phyloP scores from a whole-genome alignment of 129 eudicot genomes.

The Escallonia herrerae region DNA sequence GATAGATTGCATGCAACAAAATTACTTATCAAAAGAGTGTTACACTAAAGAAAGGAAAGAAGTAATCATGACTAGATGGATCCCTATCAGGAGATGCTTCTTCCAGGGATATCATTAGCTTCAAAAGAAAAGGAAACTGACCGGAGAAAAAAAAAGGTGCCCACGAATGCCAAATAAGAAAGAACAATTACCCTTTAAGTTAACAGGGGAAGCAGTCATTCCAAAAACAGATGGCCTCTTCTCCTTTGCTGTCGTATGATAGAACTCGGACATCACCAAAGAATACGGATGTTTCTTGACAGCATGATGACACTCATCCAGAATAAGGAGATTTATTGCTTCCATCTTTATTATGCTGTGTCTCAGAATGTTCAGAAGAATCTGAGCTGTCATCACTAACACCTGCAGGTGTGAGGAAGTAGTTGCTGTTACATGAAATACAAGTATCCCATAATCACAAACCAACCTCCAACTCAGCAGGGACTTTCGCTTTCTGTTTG shows the following conservation, averaged over 20 bases:
- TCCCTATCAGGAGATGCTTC: no score
- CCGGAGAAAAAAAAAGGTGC: background rate
- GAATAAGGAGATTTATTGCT: constrained; percentile 68
- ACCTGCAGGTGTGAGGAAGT: constrained; percentile 48
- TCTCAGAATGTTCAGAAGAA: constrained; percentile 85
- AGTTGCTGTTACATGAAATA: background rate
- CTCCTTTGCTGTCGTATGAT: constrained; percentile 91
- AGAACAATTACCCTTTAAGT: constrained; percentile 58
- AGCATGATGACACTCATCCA: constrained; percentile 99
- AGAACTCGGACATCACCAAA: constrained; percentile 97
- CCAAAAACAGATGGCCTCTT: constrained; percentile 96
- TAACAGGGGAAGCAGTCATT: constrained; percentile 99
- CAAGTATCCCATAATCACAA: background rate
- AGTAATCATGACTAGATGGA: no score
- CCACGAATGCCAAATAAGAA: no score
- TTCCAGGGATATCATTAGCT: no score
- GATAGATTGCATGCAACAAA: background rate
- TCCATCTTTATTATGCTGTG: constrained; percentile 98
- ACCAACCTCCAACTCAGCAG: background rate
- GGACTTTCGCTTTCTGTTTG: background rate
- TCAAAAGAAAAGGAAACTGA: background rate
- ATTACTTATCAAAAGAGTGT: background rate
- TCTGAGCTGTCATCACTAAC: constrained; percentile 98
- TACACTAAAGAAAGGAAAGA: no score
- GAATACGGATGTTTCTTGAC: constrained; percentile 99